Conservation (phyloP, 345 rosid genomes). For the Eucalyptus tenuipes region DNA sequence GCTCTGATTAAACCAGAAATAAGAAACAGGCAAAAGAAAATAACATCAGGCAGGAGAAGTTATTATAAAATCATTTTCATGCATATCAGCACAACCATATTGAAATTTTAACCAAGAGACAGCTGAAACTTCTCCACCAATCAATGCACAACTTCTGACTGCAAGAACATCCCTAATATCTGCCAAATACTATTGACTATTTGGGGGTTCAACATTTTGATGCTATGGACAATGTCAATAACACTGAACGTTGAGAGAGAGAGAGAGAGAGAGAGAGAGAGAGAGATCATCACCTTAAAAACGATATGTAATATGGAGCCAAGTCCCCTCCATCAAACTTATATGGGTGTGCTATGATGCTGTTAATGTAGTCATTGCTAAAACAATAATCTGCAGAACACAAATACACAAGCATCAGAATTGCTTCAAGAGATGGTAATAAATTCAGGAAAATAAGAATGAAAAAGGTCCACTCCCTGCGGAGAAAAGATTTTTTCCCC, state of each 20-base stretch:
- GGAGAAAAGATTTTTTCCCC: neutral
- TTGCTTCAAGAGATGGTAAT: neutral
- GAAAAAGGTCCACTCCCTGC: neutral
- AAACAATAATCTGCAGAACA: constrained; percentile 47
- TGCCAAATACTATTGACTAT: neutral
- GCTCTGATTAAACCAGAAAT: constrained; percentile 28
- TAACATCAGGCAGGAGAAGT: neutral
- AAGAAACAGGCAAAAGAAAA: neutral
- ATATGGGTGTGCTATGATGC: constrained; percentile 34
- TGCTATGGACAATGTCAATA: neutral
- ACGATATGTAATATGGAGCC: constrained; percentile 45
- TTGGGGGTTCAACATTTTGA: neutral
- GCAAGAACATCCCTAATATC: neutral
- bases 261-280: neutral
- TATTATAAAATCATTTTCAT: neutral
- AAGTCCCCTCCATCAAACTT: constrained; percentile 46
- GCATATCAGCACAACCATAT: neutral
- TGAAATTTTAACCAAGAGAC: neutral
- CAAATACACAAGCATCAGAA: neutral
- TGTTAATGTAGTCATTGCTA: constrained; percentile 56
- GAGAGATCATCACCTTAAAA: constrained; percentile 32
- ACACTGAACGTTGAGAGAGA: neutral
- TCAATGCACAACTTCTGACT: neutral
- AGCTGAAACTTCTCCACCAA: neutral
- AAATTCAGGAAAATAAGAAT: neutral